Base-by-base conservation (phyloP, 148 eudicot species). In the Drosera capensis region DNA sequence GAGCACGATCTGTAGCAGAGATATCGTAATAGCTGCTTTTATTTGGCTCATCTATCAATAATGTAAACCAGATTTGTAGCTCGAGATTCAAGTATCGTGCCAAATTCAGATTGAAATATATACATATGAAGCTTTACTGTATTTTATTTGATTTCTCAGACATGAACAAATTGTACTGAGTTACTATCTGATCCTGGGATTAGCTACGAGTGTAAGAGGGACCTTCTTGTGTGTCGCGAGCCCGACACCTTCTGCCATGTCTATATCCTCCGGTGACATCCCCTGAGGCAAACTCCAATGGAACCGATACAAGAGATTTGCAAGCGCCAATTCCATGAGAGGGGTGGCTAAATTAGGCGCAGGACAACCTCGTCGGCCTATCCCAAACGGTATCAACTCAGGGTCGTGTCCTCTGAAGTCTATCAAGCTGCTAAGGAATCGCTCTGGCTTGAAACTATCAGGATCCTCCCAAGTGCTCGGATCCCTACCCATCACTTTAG, bases 361-460 rank as follows among this genome's bases (percentile, higher is more conserved):
- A 20, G 72, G 73, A 31, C 73, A 68, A 39, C 48, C 48, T 43
- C 73, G 56, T 39, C 67, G 46, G 1, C 72, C 72, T 0, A 43
- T 25, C 2, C 67, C 51, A 17, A 67, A 67, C 8, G 71, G 71
- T 9, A 67, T 54, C 42, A 40, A 67, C 45, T 55, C 59, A 30
- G 25, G 52, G 40, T 57, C 26, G 15, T 50, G 57, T 17, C 59
- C 67, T 36, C 23, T 37, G 21, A 45, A 46, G 22, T 54, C 58
- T 7, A 53, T 20, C 5, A 23, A 57, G 31, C 38, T 55, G 51
- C 8, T 24, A 1, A 62, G 23, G 28, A 71, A 71, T 21, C 72
- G 51, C 23, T 63, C 72, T 0, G 77, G 77, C 17, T 41, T 56
- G 12, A 67, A 71, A 6, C 14, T 23, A 1, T 45, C 13, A 0